Base-by-base conservation (phyloP, 345 rosid genomes). In the Arabidopsis arenosa region DNA sequence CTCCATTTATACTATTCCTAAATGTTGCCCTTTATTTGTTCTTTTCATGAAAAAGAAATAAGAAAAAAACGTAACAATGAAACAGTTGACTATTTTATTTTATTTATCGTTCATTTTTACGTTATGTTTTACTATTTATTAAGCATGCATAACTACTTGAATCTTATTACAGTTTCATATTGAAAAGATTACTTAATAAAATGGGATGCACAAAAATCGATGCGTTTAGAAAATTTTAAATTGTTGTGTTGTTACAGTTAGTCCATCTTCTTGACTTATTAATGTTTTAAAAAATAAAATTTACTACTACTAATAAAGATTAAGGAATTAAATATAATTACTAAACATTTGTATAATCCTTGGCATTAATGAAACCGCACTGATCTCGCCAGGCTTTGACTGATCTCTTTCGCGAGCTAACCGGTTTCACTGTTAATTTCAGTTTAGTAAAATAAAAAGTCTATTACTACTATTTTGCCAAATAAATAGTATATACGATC, bases 211-310 rank as follows among this genome's bases (percentile, higher is more conserved):
- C 78, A 14, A 28, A 10, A 35, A 15, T 28, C 77, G 0, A 73
- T 64, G 70, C 35, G 43, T 40, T 65, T 45, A 7, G 21, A n/a
- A 33, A 32, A 44, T 43, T 40, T 47, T 28, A 28, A 43, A 67
- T 39, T 68, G 67, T 23, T 23, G 1, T 1, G 26, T 63, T 30
- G 68, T 68, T 47, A 11, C 10, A 41, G 28, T 60, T 68, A 68
- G 49, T 69, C 64, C 49, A 53, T 68, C 49, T 76, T 53, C 32
- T 68, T 62, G 75, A 76, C 80, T 69, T 76, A 53, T 18, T 21
- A 5, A 58, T 17, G 36, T 18, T 13, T 14, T 5, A 11, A 7
- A 21, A 51, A n/a, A 30, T n/a, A 13, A 5, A 28, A 17, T 5
- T n/a, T 33, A 28, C 32, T 28, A 28, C 4, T 33, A 28, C 32